phyloP scores from a whole-genome alignment of 202 grass and related monocot species.

The Brachypodium distachyon region DNA sequence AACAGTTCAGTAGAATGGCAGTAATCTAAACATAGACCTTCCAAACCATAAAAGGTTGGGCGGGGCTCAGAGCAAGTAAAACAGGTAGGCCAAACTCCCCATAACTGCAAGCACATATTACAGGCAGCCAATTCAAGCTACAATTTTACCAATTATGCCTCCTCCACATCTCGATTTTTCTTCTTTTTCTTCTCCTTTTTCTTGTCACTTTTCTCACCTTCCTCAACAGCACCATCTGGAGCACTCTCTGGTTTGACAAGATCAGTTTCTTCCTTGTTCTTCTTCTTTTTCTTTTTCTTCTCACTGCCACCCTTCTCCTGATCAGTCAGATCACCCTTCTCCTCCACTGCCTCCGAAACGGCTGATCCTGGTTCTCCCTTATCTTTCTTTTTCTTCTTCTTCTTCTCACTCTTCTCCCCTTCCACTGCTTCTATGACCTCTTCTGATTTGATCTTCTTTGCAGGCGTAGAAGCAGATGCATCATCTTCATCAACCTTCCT shows the following conservation, averaged over 20 bases:
- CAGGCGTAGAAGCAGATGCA: not conserved
- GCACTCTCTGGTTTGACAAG: not conserved
- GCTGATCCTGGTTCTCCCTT: constrained; percentile 22
- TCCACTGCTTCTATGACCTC: constrained; percentile 6
- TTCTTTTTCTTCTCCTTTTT: constrained; percentile 48
- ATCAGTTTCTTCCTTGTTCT: constrained; percentile 32
- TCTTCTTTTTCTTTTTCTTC: constrained; percentile 61
- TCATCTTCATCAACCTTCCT: constrained; percentile 35
- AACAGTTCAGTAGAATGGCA: not conserved
- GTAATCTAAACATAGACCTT: constrained; percentile 8
- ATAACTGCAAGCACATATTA: not conserved
- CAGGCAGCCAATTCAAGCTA: not conserved
- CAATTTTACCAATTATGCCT: not conserved
- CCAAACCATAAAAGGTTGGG: not conserved
- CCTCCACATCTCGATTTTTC: constrained; percentile 15
- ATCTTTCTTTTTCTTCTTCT: constrained; percentile 56
- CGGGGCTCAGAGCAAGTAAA: not conserved
- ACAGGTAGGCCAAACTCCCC: not conserved
- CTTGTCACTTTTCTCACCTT: constrained; percentile 58
- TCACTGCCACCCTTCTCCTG: constrained; percentile 33
- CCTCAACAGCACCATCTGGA: not conserved
- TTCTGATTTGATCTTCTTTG: constrained; percentile 55
- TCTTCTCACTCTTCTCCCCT: constrained; percentile 44
- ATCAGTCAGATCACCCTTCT: constrained; percentile 22
- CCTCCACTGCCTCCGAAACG: constrained; percentile 13